Evolutionary conservation across 768 basidiomycete species (phyloP).

Genomic region (Collybia sp.): DNA sequence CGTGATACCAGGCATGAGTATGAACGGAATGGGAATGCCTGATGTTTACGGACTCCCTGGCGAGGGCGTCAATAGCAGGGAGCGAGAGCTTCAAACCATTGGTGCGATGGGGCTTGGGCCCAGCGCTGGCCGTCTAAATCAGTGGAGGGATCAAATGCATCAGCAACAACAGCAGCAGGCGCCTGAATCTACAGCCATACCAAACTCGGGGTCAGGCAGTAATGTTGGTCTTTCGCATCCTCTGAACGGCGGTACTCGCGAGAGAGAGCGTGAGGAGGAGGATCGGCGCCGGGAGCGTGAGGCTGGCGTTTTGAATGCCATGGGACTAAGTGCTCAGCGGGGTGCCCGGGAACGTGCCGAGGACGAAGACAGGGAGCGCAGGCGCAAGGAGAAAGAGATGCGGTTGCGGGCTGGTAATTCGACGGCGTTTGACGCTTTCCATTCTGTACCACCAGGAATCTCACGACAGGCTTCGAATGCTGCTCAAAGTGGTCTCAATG

Average conservation of each 20-base stretch:
- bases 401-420: conserved; percentile 37
- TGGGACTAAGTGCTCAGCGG: conserved; percentile 37
- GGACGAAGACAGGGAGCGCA: conserved; percentile 53
- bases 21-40: conserved; percentile 18
- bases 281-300: conserved; percentile 40
- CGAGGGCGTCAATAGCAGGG: conserved; percentile 33
- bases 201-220: neutral
- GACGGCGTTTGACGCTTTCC: conserved; percentile 74
- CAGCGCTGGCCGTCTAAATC: conserved; percentile 25
- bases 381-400: conserved; percentile 48
- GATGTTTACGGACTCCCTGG: conserved; percentile 5
- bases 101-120: conserved; percentile 42
- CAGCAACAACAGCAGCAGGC: conserved; percentile 5
- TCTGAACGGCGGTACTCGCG: neutral
- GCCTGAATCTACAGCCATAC: conserved; percentile 2
- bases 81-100: conserved; percentile 42
- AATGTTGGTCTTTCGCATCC: conserved; percentile 3
- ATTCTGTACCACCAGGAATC: conserved; percentile 43
- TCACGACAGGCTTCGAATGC: conserved; percentile 31
- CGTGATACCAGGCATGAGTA: conserved; percentile 16
- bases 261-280: conserved; percentile 33
- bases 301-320: conserved; percentile 29
- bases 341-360: conserved; percentile 60
- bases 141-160: conserved; percentile 29
- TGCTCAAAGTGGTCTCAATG: conserved; percentile 10